Base-by-base conservation (phyloP, 192 early-diverging fungal species). In the Podila verticillata region DNA sequence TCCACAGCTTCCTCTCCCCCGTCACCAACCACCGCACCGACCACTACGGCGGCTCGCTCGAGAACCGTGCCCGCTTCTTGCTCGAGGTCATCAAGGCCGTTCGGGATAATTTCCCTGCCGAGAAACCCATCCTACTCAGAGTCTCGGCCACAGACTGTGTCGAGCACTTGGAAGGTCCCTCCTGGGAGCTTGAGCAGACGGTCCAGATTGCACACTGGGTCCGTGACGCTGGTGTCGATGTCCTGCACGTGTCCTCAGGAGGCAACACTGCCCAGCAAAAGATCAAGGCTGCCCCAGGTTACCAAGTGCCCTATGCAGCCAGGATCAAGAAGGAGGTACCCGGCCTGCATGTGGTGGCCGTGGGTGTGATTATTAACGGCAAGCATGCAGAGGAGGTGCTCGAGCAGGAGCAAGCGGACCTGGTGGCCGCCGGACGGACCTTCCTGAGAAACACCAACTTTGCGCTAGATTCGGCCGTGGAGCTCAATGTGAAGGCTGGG, bases 1-100 rank as follows among this genome's bases (percentile, higher is more conserved):
- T 95, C 57, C 85, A 92, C 82, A 81, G 91, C 72, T 98, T 98
- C 73, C 70, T 97, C n/a, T 93, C 92, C n/a, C 92, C 94, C 7
- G 71, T 95, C 48, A 85, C 91, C 61, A 98, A 99, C 81, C 60
- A 89, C 26, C 90, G 98, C 57, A 96, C 95, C 0, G 98, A 99
- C 72, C 63, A 92, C 57, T 99, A 96, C 71, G 98, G 97, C 34
- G 97, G 98, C 0, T 91, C 91, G 6, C 90, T 97, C 32, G 94
- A 97, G 68, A 98, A 98, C 86, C 89, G 97, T 56, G 84, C 60
- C 60, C 77, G 66, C 22, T 39, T 84, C 31, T 31, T 75, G 39
- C 36, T 75, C 2, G 95, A 97, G 75, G 87, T 92, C 6, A 81
- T 92, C 24, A 68, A 84, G 24, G 81, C 69, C 0, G 85, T 94